Conservation (phyloP, 257 asterid genomes). For the Rhazya stricta region DNA sequence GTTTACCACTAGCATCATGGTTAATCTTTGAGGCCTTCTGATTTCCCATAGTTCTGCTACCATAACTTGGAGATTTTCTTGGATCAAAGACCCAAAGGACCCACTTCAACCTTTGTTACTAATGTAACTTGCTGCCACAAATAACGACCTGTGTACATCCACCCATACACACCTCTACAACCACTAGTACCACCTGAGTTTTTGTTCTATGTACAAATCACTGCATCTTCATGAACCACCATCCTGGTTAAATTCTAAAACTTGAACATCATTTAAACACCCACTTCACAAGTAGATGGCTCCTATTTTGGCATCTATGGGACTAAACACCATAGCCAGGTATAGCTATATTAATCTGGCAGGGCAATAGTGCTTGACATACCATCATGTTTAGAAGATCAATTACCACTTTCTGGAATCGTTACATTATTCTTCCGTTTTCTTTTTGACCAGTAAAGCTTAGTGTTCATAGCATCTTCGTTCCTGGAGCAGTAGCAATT, state of each 20-base stretch:
- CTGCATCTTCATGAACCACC: background rate
- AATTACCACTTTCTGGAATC: too few relatives aligned
- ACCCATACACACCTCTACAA: background rate
- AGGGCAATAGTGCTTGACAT: too few relatives aligned
- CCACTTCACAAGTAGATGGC: background rate
- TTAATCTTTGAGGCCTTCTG: background rate
- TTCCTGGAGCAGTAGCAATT: too few relatives aligned
- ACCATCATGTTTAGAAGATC: too few relatives aligned
- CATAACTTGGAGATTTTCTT: background rate
- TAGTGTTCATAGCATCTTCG: too few relatives aligned
- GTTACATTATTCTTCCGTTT: background rate
- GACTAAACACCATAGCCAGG: background rate
- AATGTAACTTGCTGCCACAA: background rate
- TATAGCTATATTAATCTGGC: too few relatives aligned
- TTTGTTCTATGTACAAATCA: background rate
- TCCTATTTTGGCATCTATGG: background rate
- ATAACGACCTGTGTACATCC: background rate
- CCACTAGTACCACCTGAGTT: background rate
- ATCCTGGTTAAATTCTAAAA: too few relatives aligned
- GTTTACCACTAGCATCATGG: background rate
- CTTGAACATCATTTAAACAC: background rate
- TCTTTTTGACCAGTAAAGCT: too few relatives aligned
- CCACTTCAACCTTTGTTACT: background rate
- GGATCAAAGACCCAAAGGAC: background rate
- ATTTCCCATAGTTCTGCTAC: background rate